phyloP scores from a whole-genome alignment of 2,329 filamentous ascomycete genomes.

The Alternaria ethzedia region DNA sequence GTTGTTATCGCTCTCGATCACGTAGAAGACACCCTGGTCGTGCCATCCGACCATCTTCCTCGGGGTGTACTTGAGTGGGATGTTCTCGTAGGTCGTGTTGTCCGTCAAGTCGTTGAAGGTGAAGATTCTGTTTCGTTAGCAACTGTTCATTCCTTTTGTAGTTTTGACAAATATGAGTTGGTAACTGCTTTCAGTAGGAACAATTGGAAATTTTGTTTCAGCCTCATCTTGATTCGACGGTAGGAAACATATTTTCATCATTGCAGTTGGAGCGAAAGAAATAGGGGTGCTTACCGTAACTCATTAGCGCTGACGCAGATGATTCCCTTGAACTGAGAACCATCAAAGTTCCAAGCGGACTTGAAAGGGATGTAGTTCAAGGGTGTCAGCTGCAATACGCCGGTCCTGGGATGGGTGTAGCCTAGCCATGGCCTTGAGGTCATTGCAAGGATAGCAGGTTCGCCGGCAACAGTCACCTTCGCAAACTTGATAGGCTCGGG shows the following conservation, averaged over 20 bases:
- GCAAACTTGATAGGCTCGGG: constrained; percentile 90
- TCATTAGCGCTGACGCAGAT: constrained; percentile 92
- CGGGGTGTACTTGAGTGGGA: constrained; percentile 88
- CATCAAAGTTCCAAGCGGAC: constrained; percentile 96
- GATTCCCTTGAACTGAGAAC: constrained; percentile 92
- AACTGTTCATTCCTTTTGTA: constrained; percentile 3
- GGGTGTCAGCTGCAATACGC: constrained; percentile 89
- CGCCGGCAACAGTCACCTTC: constrained; percentile 84
- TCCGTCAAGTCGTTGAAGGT: constrained; percentile 85
- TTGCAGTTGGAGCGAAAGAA: constrained; percentile 42
- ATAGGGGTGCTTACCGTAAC: constrained; percentile 69
- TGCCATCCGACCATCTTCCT: constrained; percentile 87
- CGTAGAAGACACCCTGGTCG: constrained; percentile 88
- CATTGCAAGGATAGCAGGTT: constrained; percentile 84
- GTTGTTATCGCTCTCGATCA: constrained; percentile 92
- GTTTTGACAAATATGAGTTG: not conserved
- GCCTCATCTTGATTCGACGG: constrained; percentile 53
- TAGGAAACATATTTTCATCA: constrained; percentile 68
- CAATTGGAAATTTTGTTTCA: constrained; percentile 76
- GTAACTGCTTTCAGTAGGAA: constrained; percentile 80
- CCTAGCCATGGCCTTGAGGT: constrained; percentile 96
- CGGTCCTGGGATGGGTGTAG: constrained; percentile 86
- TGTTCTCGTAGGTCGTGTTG: constrained; percentile 84
- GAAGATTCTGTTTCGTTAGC: constrained; percentile 70
- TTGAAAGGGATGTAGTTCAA: constrained; percentile 87